Evolutionary conservation across 352 stramenopile genomes (phyloP), one percentile per base, ranked within the genome.

Genomic region (Pilasporangium apinafurcum): DNA sequence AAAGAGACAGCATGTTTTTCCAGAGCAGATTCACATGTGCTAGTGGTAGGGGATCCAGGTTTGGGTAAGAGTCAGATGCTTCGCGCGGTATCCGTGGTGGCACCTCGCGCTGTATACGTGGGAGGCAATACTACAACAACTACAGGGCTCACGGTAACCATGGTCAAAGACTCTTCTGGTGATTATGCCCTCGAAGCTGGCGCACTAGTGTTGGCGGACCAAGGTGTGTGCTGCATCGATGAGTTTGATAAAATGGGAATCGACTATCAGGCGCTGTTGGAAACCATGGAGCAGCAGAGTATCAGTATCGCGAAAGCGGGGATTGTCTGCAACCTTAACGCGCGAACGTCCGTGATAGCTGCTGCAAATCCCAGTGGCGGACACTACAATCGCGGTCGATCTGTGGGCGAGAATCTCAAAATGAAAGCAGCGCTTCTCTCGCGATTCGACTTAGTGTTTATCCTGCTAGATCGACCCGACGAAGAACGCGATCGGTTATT

Each of bases 281-380:
- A 99, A 75, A 92, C 95, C 8, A 99, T 99, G 96, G 96, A 99
- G 70, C 96, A 99, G 53, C 96, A 99, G 64, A 99, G 75, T 82
- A 99, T 82, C 84, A 99, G 70, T 60, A 95, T 87, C 35, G 75
- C 75, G 10, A 89, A 89, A 48, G 76, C 74, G 26, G 73, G 96
- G 26, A 96, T 99, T 21, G 91, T 98, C 12, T 96, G 91, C 51
- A 97, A 91, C 13, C 72, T 99, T 25, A 96, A 93, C 37, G 92
- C 91, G 14, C 62, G 96, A 7, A 98, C 94, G 32, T 97, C 90
- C 7, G 84, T 99, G 22, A 86, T 99, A 43, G 96, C 95, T 10
- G 96, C 96, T 6, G 96, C 96, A 0, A 99, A 99, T 69, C 96
- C 96, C 5, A 94, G 90, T 37, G 93, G 95, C 39, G 96, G 96